A percentile compares a stretch with the other conserved stretches of the same genome.
Evolutionary conservation across 1,284 basidiomycete species (phyloP).

Genomic region (Wallemia hederae): DNA sequence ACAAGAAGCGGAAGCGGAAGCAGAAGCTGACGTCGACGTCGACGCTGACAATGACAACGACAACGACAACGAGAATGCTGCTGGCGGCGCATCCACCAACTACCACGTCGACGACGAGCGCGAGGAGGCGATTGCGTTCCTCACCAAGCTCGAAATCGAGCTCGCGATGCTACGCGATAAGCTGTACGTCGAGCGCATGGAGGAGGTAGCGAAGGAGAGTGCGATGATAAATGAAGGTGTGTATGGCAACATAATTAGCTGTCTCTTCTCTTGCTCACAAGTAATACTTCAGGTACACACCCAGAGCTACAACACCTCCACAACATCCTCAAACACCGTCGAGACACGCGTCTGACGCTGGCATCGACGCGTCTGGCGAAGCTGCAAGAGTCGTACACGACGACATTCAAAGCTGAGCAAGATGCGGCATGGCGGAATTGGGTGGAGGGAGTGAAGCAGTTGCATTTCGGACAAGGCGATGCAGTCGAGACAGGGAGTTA

Average conservation of each 20-base stretch:
- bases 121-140: constrained; percentile 17
- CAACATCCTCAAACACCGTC: neutral
- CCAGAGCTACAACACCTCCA: neutral
- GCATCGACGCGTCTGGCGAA: neutral
- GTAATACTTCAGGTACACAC: neutral
- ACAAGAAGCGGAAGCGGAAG: too few species aligned
- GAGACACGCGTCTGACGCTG: neutral
- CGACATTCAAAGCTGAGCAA: neutral
- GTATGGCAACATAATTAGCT: too few species aligned
- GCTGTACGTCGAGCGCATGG: constrained; percentile 18
- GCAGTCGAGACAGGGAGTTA: neutral
- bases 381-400: neutral
- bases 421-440: neutral
- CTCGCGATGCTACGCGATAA: constrained; percentile 19
- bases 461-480: neutral
- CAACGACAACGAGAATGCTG: neutral
- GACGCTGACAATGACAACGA: neutral
- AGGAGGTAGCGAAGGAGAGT: constrained; percentile 17
- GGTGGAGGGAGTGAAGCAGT: neutral
- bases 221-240: constrained; percentile 16
- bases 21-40: too few species aligned
- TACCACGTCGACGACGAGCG: constrained; percentile 5
- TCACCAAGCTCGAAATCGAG: constrained; percentile 19
- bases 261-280: neutral
- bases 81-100: neutral